Base-by-base conservation (phyloP, 768 basidiomycete genomes). In the Mycena albidolilacea region DNA sequence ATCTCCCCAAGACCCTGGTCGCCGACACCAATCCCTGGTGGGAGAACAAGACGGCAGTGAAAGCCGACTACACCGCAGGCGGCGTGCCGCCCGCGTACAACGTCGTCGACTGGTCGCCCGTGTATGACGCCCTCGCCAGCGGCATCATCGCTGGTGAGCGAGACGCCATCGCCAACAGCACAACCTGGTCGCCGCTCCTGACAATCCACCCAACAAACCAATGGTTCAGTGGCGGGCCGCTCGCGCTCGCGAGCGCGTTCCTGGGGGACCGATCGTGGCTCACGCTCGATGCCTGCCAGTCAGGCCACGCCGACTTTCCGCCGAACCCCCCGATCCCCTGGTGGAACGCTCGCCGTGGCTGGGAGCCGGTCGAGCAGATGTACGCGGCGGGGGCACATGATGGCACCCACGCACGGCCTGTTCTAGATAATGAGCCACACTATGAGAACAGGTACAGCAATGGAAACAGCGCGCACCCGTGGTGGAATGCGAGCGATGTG, bases 261-360 rank as follows among this genome's bases (percentile, higher is more conserved):
- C 30, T 58, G 55, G 55, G 55, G n/a, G 55, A 58, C 55, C 55
- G 55, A 58, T 58, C 55, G 55, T 58, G 55, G 55, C 55, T 58
- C 55, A 58, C 55, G 55, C 55, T 58, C 55, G 55, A 58, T 35
- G n/a, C 55, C 55, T 58, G 55, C 8, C 55, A 58, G 55, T 58
- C 55, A 8, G 55, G 55, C 55, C 55, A 58, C 55, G 21, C 55
- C 55, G 55, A 58, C 55, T 58, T 58, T 58, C 55, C 55, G 30
- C 55, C 55, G n/a, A 58, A 58, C 55, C 55, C 55, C 5, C 55
- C 55, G 55, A 58, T 58, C 30, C 55, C 55, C 55, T 58, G 55
- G 55, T 58, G 55, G 55, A 58, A 58, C 55, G 55, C 55, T 23
- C 55, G 55, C 55, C 55, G 55, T 12, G 55, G 55, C 30, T 58